Base-by-base conservation (phyloP, 371 early-diverging fungal genomes). In the Mortierella sp. region DNA sequence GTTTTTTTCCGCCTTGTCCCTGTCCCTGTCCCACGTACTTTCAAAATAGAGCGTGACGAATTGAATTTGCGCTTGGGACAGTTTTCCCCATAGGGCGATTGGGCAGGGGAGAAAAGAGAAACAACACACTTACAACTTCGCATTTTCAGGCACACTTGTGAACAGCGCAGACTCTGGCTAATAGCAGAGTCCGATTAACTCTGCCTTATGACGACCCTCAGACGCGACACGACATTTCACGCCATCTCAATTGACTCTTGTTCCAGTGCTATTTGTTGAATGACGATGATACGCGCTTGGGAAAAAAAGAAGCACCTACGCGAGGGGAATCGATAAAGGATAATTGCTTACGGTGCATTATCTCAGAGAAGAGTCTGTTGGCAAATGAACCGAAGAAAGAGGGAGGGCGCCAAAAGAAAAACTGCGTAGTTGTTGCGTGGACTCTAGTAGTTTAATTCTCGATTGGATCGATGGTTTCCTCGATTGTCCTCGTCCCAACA, bases 141-240 rank as follows among this genome's bases (percentile, higher is more conserved):
- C n/a, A n/a, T n/a, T n/a, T n/a, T n/a, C n/a, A n/a, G n/a, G n/a
- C n/a, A n/a, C n/a, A n/a, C n/a, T n/a, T n/a, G n/a, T n/a, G n/a
- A n/a, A n/a, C n/a, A n/a, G n/a, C n/a, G n/a, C n/a, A n/a, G n/a
- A n/a, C n/a, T n/a, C n/a, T n/a, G n/a, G n/a, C n/a, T n/a, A n/a
- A n/a, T n/a, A n/a, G n/a, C n/a, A n/a, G n/a, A n/a, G n/a, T n/a
- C n/a, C n/a, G n/a, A n/a, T n/a, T n/a, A n/a, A n/a, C n/a, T n/a
- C n/a, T n/a, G n/a, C n/a, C n/a, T n/a, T n/a, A n/a, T n/a, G n/a
- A n/a, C n/a, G n/a, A n/a, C n/a, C n/a, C n/a, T n/a, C n/a, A 24
- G 4, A 44, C 50, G 24, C 52, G 39, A 37, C 24, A 68, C 68
- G 68, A 48, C 68, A 68, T 48, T 47, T 68, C 52, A 39, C 68